phyloP scores from a whole-genome alignment of 495 filamentous ascomycete species.

The Penicillium bialowiezense region DNA sequence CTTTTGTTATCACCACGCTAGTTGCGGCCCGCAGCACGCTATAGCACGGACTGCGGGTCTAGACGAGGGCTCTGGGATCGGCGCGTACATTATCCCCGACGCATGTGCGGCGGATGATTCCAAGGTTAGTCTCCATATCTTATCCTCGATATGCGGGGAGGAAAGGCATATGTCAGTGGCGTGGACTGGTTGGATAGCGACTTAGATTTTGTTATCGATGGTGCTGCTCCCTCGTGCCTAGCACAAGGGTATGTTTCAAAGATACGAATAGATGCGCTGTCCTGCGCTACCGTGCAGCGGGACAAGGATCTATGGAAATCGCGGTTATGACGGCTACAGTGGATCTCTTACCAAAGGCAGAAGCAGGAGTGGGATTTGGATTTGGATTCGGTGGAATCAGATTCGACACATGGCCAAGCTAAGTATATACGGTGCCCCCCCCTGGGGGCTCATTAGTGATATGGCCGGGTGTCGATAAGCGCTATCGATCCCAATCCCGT shows the following conservation, averaged over 20 bases:
- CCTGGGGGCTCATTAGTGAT: background rate
- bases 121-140: background rate
- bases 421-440: background rate
- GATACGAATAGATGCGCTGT: too few relatives aligned
- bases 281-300: too few relatives aligned
- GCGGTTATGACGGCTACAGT: too few relatives aligned
- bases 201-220: too few relatives aligned
- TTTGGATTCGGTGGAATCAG: background rate
- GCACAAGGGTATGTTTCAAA: too few relatives aligned
- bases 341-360: too few relatives aligned
- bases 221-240: too few relatives aligned
- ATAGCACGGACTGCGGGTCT: slow-evolving; percentile 6
- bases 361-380: too few relatives aligned
- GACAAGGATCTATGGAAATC: too few relatives aligned
- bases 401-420: background rate
- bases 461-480: background rate
- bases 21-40: slow-evolving; percentile 10
- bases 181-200: background rate
- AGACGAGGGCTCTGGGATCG: background rate
- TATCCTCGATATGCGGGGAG: background rate
- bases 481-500: slow-evolving; percentile 3
- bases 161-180: background rate
- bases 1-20: slow-evolving; percentile 10
- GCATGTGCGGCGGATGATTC: background rate
- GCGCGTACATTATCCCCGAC: background rate